Conservation (phyloP, 495 filamentous ascomycete genomes). For the Aspergillus biplanus region DNA sequence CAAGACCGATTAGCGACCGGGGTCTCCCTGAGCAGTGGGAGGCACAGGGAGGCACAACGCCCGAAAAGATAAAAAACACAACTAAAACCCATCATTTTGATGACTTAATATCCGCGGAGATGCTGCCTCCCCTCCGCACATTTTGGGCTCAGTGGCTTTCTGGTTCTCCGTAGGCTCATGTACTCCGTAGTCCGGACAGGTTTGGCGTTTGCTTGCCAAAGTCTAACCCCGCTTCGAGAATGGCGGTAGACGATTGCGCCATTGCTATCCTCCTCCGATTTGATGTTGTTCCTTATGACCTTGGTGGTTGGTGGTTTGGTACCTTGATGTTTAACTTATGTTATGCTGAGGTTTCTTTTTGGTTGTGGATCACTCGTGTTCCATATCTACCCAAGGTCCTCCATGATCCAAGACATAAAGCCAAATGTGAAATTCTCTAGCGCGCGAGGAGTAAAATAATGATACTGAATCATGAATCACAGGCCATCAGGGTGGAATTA, state of each 20-base stretch:
- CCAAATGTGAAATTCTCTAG: too few relatives aligned
- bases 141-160: neutral
- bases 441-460: neutral
- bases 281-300: conserved; percentile 1
- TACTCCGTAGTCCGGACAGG: conserved; percentile 2
- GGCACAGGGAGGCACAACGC: neutral
- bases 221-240: conserved; percentile 18
- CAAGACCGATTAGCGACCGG: neutral
- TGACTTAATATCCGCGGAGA: conserved; percentile 8
- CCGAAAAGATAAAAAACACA: too few relatives aligned
- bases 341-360: too few relatives aligned
- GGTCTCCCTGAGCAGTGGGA: neutral
- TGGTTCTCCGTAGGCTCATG: neutral
- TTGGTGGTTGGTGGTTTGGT: neutral
- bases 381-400: too few relatives aligned
- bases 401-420: too few relatives aligned
- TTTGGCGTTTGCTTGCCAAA: neutral
- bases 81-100: neutral
- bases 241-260: conserved; percentile 6
- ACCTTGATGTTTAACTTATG: too few relatives aligned
- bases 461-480: neutral
- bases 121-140: neutral
- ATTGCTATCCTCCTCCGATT: neutral
- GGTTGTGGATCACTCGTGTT: too few relatives aligned
- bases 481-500: conserved; percentile 1